Base-by-base conservation (phyloP, 1,139 yeast species). In the Kluyveromyces marxianus region DNA sequence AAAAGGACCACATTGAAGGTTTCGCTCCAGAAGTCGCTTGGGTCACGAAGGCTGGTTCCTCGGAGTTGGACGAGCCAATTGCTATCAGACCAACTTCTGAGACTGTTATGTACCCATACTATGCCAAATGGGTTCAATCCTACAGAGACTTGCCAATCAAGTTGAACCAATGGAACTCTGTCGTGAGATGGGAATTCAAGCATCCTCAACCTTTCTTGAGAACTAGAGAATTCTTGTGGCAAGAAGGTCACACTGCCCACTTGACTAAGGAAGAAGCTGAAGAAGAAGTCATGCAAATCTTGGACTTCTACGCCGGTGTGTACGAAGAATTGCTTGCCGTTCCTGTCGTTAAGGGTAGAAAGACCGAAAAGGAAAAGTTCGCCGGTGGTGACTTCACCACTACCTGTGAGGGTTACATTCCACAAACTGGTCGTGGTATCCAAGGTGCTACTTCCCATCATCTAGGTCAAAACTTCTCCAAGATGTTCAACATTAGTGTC, bases 11-110 rank as follows among this genome's bases (percentile, higher is more conserved):
- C 66, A 83, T 94, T 60, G 98, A 94, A 70, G 99, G 99, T 35
- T 94, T 94, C 68, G 98, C 99, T 43, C 98, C 99, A 30, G 99
- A 94, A 71, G 99, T 94, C 48, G 99, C 99, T 26, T 94, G 99
- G 99, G 98, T 94, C 55, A 94, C 99, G 50, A 80, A 75, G 62
- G 99, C 99, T 44, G 99, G 99, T 60, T 69, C 72, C 44, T 85
- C 96, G 30, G 97, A 92, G 45, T 77, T 94, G 58, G 98, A 94
- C 48, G 98, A 94, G 72, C 98, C 96, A 59, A 87, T 94, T 62
- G 99, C 99, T 51, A 92, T 94, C 59, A 86, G 99, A 74, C 99
- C 99, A 60, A 94, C 99, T 41, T 89, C 97, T 21, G 99, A 94
- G 70, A 94, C 99, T 44, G 98, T 92, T 67, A 94, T 94, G 98